Conservation (phyloP, 2,329 filamentous ascomycete genomes). For the Ophiocordyceps sinensis region DNA sequence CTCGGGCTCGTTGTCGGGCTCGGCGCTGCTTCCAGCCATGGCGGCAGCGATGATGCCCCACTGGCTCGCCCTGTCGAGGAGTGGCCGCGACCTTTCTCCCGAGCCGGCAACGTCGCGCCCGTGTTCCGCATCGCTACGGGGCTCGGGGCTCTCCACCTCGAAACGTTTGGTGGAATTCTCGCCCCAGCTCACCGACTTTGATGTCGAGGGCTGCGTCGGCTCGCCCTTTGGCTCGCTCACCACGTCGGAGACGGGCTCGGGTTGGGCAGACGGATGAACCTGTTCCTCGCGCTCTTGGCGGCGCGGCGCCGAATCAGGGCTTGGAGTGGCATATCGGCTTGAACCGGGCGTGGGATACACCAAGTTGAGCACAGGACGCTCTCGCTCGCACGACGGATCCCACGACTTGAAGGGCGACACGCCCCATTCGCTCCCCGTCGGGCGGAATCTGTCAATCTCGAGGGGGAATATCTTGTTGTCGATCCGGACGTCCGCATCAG, state of each 20-base stretch:
- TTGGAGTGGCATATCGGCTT: constrained; percentile 29
- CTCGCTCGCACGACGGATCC: constrained; percentile 38
- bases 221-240: constrained; percentile 26
- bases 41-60: constrained; percentile 41
- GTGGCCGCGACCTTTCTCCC: constrained; percentile 17
- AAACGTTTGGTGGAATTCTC: constrained; percentile 51
- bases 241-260: constrained; percentile 17
- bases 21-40: constrained; percentile 26
- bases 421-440: constrained; percentile 8
- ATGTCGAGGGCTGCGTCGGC: constrained; percentile 23
- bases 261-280: constrained; percentile 5
- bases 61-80: constrained; percentile 24
- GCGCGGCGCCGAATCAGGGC: constrained; percentile 1
- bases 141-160: constrained; percentile 43
- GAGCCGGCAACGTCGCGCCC: constrained; percentile 10
- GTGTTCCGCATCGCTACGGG: constrained; percentile 16
- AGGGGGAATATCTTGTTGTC: constrained; percentile 42
- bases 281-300: background rate
- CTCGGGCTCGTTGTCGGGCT: constrained; percentile 19
- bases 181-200: constrained; percentile 50
- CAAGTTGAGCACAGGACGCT: constrained; percentile 44
- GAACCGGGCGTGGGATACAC: constrained; percentile 43
- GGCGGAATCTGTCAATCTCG: constrained; percentile 27
- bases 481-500: constrained; percentile 49
- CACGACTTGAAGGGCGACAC: constrained; percentile 24